Conservation (phyloP, 805 yeast species). For the Allodekkera sacchari region DNA sequence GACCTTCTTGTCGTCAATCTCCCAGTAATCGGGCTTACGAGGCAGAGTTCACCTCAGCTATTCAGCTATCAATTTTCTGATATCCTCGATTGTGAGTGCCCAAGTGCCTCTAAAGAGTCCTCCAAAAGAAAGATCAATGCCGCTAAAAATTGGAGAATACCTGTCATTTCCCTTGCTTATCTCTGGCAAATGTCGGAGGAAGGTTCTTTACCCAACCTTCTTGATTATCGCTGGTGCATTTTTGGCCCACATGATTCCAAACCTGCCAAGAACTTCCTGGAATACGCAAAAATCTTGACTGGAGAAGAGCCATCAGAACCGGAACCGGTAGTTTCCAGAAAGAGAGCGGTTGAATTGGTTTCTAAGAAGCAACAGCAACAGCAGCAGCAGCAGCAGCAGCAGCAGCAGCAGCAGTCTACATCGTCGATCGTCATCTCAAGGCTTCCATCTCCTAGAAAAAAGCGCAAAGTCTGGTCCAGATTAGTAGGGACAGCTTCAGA, state of each 20-base stretch:
- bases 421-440: slow-evolving; percentile 22
- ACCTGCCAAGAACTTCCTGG: slow-evolving; percentile 16
- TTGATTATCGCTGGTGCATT: slow-evolving; percentile 46
- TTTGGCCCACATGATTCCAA: slow-evolving; percentile 29
- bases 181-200: slow-evolving; percentile 42
- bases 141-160: slow-evolving; percentile 48
- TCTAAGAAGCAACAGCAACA: neutral
- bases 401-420: slow-evolving; percentile 1
- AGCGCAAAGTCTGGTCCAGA: slow-evolving; percentile 38
- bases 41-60: slow-evolving; percentile 32
- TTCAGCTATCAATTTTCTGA: slow-evolving; percentile 30
- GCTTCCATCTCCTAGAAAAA: slow-evolving; percentile 48
- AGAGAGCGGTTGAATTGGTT: slow-evolving; percentile 2
- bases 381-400: neutral
- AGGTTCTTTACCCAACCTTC: slow-evolving; percentile 31
- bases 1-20: slow-evolving; percentile 52
- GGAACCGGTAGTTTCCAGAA: slow-evolving; percentile 16
- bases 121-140: slow-evolving; percentile 49
- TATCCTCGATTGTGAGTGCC: slow-evolving; percentile 10
- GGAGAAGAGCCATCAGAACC: too few species aligned
- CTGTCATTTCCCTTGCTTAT: slow-evolving; percentile 48
- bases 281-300: slow-evolving; percentile 13
- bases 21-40: slow-evolving; percentile 34
- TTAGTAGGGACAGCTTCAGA: slow-evolving; percentile 34
- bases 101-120: slow-evolving; percentile 22